phyloP scores from a whole-genome alignment of 441 rosid species.

The Pelargonium cotyledonis region DNA sequence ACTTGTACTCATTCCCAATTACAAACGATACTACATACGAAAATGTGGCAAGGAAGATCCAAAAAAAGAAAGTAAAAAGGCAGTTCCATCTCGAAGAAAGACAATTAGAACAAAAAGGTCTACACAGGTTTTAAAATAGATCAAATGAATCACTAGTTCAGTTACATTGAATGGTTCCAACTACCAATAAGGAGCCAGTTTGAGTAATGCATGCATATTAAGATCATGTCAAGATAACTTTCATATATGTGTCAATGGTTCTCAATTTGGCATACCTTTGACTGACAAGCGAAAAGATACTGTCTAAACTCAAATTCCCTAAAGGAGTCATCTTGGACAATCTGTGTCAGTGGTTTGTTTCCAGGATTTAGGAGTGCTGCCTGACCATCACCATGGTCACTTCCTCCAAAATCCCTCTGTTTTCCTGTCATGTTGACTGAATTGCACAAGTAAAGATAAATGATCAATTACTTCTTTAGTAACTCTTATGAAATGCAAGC shows the following conservation, averaged over 20 bases:
- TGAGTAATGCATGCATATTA: not conserved
- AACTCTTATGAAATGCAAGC: not conserved
- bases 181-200: not conserved
- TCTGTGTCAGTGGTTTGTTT: slow-evolving; percentile 64
- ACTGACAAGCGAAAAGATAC: slow-evolving; percentile 90
- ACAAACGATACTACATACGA: too few relatives aligned
- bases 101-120: not conserved
- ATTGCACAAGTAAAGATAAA: slow-evolving; percentile 22
- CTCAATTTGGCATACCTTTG: slow-evolving; percentile 50
- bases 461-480: slow-evolving; percentile 8
- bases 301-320: slow-evolving; percentile 94
- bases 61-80: too few relatives aligned
- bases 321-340: slow-evolving; percentile 92
- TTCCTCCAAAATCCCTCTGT: slow-evolving; percentile 87
- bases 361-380: slow-evolving; percentile 76
- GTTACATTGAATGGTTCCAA: not conserved
- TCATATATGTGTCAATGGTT: not conserved
- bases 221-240: not conserved
- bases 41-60: too few relatives aligned
- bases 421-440: slow-evolving; percentile 71
- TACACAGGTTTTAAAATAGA: not conserved
- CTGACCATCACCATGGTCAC: slow-evolving; percentile 84
- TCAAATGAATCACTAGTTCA: not conserved
- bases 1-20: too few relatives aligned
- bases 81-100: not conserved